Conservation (phyloP, 257 asterid genomes). For the Lithospermum erythrorhizon region DNA sequence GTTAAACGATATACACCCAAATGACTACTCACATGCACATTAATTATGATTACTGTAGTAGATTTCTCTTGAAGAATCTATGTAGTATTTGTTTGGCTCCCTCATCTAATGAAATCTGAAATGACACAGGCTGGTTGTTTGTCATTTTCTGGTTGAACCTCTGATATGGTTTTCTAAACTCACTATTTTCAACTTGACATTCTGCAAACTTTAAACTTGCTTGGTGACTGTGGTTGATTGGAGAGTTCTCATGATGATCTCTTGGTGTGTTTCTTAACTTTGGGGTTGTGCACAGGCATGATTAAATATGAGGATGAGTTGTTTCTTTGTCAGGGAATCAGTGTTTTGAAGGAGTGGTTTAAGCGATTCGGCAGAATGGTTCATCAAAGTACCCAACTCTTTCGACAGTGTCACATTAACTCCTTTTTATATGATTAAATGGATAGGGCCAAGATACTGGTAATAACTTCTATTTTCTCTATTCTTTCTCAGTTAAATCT, state of each 20-base stretch:
- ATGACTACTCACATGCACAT: background rate
- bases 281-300: background rate
- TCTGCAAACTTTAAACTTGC: constrained; percentile 77
- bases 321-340: background rate
- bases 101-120: background rate
- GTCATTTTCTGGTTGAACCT: background rate
- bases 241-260: background rate
- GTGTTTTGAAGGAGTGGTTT: constrained; percentile 35
- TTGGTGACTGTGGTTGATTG: constrained; percentile 36
- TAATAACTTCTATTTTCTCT: constrained; percentile 14
- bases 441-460: constrained; percentile 95
- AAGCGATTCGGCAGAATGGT: constrained; percentile 26
- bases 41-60: background rate
- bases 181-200: background rate
- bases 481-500: too few species aligned
- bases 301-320: background rate
- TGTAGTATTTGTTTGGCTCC: background rate
- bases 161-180: background rate
- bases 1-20: background rate
- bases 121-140: background rate
- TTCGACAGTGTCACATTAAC: constrained; percentile 56
- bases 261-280: background rate
- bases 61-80: background rate
- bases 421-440: constrained; percentile 82
- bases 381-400: constrained; percentile 38